Conservation (phyloP, 2,329 filamentous ascomycete species). For the Endocalyx cinctus region DNA sequence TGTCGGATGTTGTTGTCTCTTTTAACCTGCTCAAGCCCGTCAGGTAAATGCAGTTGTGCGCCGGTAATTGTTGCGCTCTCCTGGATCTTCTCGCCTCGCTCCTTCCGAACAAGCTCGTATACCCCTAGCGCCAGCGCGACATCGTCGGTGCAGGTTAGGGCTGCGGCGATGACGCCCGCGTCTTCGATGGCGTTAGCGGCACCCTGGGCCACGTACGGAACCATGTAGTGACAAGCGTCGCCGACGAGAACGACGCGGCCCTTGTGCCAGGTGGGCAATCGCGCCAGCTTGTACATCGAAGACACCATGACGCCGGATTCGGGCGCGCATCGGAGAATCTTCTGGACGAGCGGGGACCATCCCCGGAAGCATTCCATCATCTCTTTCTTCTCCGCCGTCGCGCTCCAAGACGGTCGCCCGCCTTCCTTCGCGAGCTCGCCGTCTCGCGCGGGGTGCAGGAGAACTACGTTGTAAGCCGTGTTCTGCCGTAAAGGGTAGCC, state of each 20-base stretch:
- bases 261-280: conserved; percentile 56
- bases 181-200: conserved; percentile 64
- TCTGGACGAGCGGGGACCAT: conserved; percentile 57
- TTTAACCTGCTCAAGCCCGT: conserved; percentile 11
- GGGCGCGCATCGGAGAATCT: conserved; percentile 52
- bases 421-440: conserved; percentile 47
- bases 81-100: conserved; percentile 14
- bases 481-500: conserved; percentile 61
- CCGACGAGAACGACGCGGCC: conserved; percentile 49
- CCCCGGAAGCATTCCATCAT: conserved; percentile 57
- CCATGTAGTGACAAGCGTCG: conserved; percentile 58
- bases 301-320: conserved; percentile 34
- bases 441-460: conserved; percentile 59
- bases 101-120: conserved; percentile 17
- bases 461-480: conserved; percentile 62
- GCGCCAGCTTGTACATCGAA: conserved; percentile 49
- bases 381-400: conserved; percentile 52
- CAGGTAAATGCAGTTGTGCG: conserved; percentile 13
- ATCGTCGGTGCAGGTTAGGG: conserved; percentile 17
- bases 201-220: conserved; percentile 60
- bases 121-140: conserved; percentile 13
- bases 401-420: conserved; percentile 56
- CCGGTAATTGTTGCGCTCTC: conserved; percentile 12
- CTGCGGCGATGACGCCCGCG: conserved; percentile 13
- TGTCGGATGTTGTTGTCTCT: conserved; percentile 15